phyloP scores from a whole-genome alignment of 1,284 basidiomycete species.

The Ustilago vetiveriae region DNA sequence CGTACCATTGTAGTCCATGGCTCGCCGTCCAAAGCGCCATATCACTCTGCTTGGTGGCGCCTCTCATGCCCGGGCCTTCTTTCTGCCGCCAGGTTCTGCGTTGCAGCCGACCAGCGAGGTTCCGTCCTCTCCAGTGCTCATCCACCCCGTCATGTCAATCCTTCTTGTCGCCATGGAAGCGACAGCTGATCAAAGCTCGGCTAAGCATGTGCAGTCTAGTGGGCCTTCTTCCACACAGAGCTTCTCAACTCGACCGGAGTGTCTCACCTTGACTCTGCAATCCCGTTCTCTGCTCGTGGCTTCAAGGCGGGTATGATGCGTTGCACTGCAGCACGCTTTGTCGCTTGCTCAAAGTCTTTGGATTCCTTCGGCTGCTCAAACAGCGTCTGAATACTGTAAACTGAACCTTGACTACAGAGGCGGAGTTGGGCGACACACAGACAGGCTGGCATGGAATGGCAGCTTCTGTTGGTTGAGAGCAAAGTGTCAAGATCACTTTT shows the following conservation, averaged over 20 bases:
- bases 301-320: background rate
- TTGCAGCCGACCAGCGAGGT: no score
- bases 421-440: no score
- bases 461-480: no score
- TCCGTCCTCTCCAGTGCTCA: no score
- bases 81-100: background rate
- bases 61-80: no score
- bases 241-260: no score
- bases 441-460: no score
- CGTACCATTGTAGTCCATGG: constrained; percentile 10
- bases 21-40: constrained; percentile 9
- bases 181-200: constrained; percentile 15
- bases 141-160: constrained; percentile 10
- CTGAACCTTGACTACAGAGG: no score
- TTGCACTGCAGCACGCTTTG: constrained; percentile 1
- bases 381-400: no score
- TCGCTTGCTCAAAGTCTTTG: background rate
- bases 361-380: background rate
- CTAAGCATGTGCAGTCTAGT: background rate
- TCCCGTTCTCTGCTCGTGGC: background rate
- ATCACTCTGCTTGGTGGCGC: constrained; percentile 31
- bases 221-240: no score
- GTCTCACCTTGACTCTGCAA: no score
- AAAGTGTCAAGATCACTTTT: no score
- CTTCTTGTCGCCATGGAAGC: background rate